Evolutionary conservation across 495 filamentous ascomycete species (phyloP), one percentile per base, ranked within the genome.

Genomic region (Trichoderma reesei): DNA sequence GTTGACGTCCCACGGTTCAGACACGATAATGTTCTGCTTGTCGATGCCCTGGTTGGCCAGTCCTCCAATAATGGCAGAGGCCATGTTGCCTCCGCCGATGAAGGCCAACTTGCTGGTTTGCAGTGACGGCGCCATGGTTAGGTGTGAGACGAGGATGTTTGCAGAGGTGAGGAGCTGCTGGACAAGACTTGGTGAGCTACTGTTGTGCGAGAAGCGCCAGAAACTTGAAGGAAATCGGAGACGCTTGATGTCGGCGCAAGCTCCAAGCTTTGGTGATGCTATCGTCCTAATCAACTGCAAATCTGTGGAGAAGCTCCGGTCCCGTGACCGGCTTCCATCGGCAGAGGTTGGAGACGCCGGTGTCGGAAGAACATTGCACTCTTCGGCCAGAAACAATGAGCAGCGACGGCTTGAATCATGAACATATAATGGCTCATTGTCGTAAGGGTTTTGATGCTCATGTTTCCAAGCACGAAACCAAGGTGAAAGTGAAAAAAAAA

Each of bases 1-100:
- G 62, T 71, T 73, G 60, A 70, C 71, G 8, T 74, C 72, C 70
- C 71, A 73, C 6, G 73, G 73, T 64, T 74, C 73, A 5, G 73
- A 70, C 26, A 75, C 73, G 65, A 36, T 70, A 74, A 83, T 78
- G 68, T 82, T 81, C 51, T 70, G 61, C 64, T 71, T 73, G 61
- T 67, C 44, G 61, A 73, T 72, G 63, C 72, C 72, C 60, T 73
- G 70, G 33, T 67, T 65, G 1, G 69, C 59, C 9, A 75, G 72
- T 33, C 73, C 73, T 20, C 72, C 70, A 63, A 75, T 75, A 60
- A 75, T 75, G 71, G 73, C 73, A 60, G 67, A 68, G 63, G 71
- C 73, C 73, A 75, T 69, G 60, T 75, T 75, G 41, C 73, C 73
- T 39, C 73, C 73, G 63, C 73, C 73, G 34, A 72, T 71, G 65